Base-by-base conservation (phyloP, 345 rosid species). In the Passiflora organensis region DNA sequence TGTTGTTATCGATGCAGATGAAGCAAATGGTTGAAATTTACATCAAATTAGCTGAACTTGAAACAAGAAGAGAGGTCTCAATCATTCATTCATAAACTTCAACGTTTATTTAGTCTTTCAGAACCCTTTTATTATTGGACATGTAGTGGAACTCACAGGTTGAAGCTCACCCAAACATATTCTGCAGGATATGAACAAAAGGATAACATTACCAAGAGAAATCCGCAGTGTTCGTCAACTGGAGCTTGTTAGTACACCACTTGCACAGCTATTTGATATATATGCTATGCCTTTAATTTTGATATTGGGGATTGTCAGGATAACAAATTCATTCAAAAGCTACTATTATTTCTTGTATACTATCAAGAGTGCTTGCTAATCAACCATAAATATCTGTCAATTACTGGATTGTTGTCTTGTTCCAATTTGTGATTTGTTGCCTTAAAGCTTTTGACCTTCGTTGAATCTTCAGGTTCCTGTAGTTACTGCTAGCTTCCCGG, bases 21-120 rank as follows among this genome's bases (percentile, higher is more conserved):
- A 84, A 77, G 72, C 93, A 88, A 69, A 80, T 91, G 90, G 98
- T 88, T 65, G 98, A 91, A 61, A 73, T 88, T 55, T 91, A 91
- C 62, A 91, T 91, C 71, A 91, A 84, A 73, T 93, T 91, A 66
- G 98, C 98, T 43, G 96, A 91, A 68, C 83, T 88, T 53, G 98
- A 91, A 72, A 88, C 93, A 50, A 82, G 79, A 75, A 91, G 85
- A 84, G 96, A 91, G 98, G 98, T 91, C 59, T 23, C 79, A 19
- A 58, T 17, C 0, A 37, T 37, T 6, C 32, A 37, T 20, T 68
- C 45, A 13, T 25, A 4, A 55, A 58, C 36, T 63, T 45, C 43
- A 16, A 19, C 23, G 32, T 10, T 15, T 50, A 1, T 48, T 32
- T 50, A 17, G 42, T 51, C 18, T 16, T 34, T 48, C 13, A 46